Conservation (phyloP, 306 rosid species). For the Corylus americana region DNA sequence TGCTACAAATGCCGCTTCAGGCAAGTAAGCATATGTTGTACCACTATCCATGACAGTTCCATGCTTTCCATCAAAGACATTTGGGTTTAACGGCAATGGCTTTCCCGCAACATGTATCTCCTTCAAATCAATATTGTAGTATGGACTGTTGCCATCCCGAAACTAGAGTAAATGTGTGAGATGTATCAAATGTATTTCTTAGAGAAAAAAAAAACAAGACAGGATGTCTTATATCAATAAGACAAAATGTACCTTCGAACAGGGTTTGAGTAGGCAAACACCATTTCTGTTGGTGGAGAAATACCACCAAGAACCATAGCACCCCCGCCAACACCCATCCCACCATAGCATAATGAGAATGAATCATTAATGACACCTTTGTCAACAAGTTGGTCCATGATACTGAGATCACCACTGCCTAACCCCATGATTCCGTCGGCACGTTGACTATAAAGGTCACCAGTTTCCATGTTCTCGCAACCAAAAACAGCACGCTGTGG, state of each 20-base stretch:
- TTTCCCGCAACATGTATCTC: conserved; percentile 91
- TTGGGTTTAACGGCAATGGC: conserved; percentile 54
- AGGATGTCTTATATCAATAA: conserved; percentile 36
- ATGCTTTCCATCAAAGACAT: conserved; percentile 73
- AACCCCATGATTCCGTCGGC: conserved; percentile 99
- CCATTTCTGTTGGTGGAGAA: conserved; percentile 76
- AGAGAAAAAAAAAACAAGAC: conserved; percentile 49
- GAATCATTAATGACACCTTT: conserved; percentile 76
- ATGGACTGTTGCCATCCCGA: conserved; percentile 99
- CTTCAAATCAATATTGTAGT: conserved; percentile 94
- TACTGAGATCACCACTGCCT: conserved; percentile 86
- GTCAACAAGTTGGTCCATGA: conserved; percentile 86
- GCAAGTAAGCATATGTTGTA: conserved; percentile 93
- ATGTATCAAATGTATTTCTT: conserved; percentile 64
- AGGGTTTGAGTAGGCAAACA: conserved; percentile 67
- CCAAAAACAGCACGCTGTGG: conserved; percentile 90
- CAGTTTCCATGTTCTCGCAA: conserved; percentile 87
- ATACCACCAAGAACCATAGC: conserved; percentile 95
- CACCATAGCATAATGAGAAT: conserved; percentile 96
- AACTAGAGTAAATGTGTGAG: conserved; percentile 99
- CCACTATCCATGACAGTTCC: conserved; percentile 97
- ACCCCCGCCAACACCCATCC: conserved; percentile 98
- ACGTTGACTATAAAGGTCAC: conserved; percentile 81
- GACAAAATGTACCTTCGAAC: conserved; percentile 63
- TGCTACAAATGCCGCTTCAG: conserved; percentile 67